Percentiles rank a stretch among this genome's conserved stretches.
Conservation (phyloP, 257 asterid genomes). For the Nicotiana paniculata region DNA sequence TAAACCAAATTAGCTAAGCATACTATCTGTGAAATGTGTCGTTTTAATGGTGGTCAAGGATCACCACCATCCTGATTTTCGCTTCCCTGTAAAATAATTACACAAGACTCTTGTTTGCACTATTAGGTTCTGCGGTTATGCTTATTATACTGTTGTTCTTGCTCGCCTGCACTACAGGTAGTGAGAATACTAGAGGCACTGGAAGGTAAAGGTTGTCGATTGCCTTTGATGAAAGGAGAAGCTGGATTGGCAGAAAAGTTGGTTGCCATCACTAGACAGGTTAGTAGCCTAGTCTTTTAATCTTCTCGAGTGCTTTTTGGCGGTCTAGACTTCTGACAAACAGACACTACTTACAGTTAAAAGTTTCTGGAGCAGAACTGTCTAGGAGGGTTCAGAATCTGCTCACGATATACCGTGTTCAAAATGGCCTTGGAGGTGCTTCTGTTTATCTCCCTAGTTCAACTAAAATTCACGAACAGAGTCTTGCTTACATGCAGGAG, state of each 20-base stretch:
- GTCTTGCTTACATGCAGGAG: conserved; percentile 94
- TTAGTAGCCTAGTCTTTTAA: conserved; percentile 8
- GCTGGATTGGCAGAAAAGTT: conserved; percentile 94
- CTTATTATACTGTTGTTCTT: neutral
- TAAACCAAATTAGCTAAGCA: conserved; percentile 2
- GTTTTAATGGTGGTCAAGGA: neutral
- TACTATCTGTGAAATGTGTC: neutral
- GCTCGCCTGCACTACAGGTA: conserved; percentile 36
- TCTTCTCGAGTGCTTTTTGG: conserved; percentile 13
- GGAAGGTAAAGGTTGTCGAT: conserved; percentile 78
- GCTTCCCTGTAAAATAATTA: neutral
- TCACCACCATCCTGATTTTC: neutral
- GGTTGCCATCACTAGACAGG: conserved; percentile 81
- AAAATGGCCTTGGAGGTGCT: conserved; percentile 62
- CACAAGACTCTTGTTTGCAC: neutral
- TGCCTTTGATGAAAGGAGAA: conserved; percentile 89
- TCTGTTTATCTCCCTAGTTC: conserved; percentile 70
- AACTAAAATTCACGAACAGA: conserved; percentile 76
- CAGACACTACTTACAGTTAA: conserved; percentile 43
- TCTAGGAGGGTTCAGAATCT: conserved; percentile 90
- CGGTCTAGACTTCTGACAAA: conserved; percentile 21
- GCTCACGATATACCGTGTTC: conserved; percentile 70
- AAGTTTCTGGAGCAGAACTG: conserved; percentile 95
- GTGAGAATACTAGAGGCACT: conserved; percentile 89
- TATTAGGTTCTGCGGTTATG: neutral